A percentile compares a stretch with the other conserved stretches of the same genome.
These are phyloP conservation scores for Haberlea rhodopensis DNA, from an alignment of 257 asterid genomes.

Conservation along the genomic window DNA sequence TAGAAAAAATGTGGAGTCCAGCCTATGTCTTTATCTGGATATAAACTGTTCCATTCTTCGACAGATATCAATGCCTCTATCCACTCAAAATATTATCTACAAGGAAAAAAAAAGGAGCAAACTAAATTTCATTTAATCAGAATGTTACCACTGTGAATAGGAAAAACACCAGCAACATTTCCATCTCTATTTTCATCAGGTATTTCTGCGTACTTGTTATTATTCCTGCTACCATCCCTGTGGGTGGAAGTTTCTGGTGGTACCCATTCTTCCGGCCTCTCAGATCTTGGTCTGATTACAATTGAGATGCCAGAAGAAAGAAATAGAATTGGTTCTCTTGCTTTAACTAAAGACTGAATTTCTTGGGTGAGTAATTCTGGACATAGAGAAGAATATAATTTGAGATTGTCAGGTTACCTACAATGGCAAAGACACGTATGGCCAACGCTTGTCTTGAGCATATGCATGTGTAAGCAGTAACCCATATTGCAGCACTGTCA, in stretches of 20 bases:
- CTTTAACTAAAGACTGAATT: not conserved
- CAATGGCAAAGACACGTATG: slow-evolving; percentile 87
- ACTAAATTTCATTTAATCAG: not conserved
- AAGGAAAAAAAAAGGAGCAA: not conserved
- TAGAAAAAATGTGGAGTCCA: not conserved
- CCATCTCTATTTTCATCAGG: slow-evolving; percentile 35
- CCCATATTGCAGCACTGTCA: slow-evolving; percentile 89
- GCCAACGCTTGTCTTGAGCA: slow-evolving; percentile 95
- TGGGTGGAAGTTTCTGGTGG: slow-evolving; percentile 51
- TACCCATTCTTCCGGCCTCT: slow-evolving; percentile 97
- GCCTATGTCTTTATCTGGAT: slow-evolving; percentile 2
- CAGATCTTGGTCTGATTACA: slow-evolving; percentile 55
- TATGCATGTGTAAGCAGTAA: slow-evolving; percentile 81
- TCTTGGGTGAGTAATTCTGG: not conserved
- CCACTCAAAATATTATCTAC: not conserved
- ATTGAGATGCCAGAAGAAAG: slow-evolving; percentile 14
- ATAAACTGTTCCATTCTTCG: not conserved
- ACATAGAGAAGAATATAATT: slow-evolving; percentile 7
- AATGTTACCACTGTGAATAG: slow-evolving; percentile 44
- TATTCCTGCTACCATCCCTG: slow-evolving; percentile 26
- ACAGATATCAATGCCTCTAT: not conserved
- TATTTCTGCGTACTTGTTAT: slow-evolving; percentile 35
- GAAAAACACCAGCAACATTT: slow-evolving; percentile 50
- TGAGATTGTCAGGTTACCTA: slow-evolving; percentile 41
- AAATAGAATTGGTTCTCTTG: slow-evolving; percentile 6